A percentile compares a stretch with the other conserved stretches of the same genome.
Conservation (phyloP, 1,284 basidiomycete genomes). For the Coniferiporia sulphurascens region DNA sequence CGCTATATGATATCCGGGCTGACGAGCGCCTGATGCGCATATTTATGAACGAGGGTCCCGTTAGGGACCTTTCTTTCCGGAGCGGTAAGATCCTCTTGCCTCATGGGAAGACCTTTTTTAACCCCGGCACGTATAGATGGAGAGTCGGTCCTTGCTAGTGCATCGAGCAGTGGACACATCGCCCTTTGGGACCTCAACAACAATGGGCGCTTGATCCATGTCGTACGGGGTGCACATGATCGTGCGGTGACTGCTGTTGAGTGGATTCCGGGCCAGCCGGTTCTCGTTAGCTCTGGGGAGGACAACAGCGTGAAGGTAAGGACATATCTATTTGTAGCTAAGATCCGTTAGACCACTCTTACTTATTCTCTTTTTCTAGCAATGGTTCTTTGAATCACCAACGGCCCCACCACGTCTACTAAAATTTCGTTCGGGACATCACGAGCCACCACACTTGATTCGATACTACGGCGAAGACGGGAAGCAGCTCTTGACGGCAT, state of each 20-base stretch:
- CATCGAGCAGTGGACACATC: conserved; percentile 82
- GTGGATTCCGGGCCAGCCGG: conserved; percentile 88
- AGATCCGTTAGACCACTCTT: not conserved
- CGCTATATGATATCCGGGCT: conserved; percentile 84
- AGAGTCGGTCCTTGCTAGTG: conserved; percentile 81
- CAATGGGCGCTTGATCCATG: conserved; percentile 76
- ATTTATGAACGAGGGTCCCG: conserved; percentile 79
- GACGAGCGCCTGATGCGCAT: conserved; percentile 88
- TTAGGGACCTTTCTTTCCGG: conserved; percentile 80
- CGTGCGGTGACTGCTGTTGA: conserved; percentile 74
- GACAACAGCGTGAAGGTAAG: conserved; percentile 90
- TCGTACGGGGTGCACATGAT: conserved; percentile 84
- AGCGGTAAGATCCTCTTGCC: conserved; percentile 54
- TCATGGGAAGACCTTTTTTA: not conserved
- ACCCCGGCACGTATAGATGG: conserved; percentile 50
- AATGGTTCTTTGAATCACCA: conserved; percentile 97
- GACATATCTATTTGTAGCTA: conserved; percentile 14
- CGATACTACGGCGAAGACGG: conserved; percentile 96
- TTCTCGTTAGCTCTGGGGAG: conserved; percentile 82
- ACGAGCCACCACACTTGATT: conserved; percentile 86
- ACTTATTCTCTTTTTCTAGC: conserved; percentile 42
- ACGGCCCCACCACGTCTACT: conserved; percentile 81
- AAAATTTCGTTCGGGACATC: conserved; percentile 91
- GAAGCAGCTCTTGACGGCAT: conserved; percentile 88
- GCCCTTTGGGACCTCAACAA: conserved; percentile 89